Evolutionary conservation across 345 rosid genomes (phyloP).

Genomic region (Draba incana): DNA sequence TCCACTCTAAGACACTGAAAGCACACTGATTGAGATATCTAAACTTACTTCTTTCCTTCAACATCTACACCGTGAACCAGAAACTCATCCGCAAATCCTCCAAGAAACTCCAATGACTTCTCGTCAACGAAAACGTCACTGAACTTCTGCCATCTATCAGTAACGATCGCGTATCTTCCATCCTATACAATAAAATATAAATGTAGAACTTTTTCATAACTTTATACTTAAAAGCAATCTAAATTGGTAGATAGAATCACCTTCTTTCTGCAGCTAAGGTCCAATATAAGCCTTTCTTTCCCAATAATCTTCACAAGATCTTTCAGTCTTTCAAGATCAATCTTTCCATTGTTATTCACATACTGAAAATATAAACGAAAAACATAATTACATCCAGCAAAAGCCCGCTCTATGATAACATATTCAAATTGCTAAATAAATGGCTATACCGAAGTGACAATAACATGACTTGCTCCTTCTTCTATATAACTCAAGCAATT

Average conservation of each 20-base stretch:
- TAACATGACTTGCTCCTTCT: constrained; percentile 96
- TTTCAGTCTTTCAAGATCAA: constrained; percentile 83
- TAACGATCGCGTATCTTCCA: constrained; percentile 84
- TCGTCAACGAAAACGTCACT: constrained; percentile 78
- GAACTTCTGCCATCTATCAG: constrained; percentile 98
- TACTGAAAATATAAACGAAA: constrained; percentile 52
- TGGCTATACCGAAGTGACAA: constrained; percentile 80
- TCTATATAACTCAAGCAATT: constrained; percentile 73
- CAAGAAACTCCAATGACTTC: constrained; percentile 69
- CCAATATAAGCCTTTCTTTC: constrained; percentile 78
- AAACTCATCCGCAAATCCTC: constrained; percentile 85
- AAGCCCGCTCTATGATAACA: constrained; percentile 1
- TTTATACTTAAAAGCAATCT: not conserved
- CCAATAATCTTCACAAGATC: constrained; percentile 76
- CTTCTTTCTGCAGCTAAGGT: constrained; percentile 97
- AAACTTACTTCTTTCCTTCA: constrained; percentile 87
- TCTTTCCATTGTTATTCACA: constrained; percentile 85
- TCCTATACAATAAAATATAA: constrained; percentile 51
- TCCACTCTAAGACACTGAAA: not conserved
- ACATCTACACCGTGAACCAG: constrained; percentile 96
- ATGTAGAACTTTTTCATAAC: not conserved
- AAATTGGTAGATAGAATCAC: constrained; percentile 42
- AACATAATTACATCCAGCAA: not conserved
- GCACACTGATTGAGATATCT: not conserved
- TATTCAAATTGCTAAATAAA: not conserved